Evolutionary conservation across 345 rosid species (phyloP).

Genomic region (Gossypium thurberi): DNA sequence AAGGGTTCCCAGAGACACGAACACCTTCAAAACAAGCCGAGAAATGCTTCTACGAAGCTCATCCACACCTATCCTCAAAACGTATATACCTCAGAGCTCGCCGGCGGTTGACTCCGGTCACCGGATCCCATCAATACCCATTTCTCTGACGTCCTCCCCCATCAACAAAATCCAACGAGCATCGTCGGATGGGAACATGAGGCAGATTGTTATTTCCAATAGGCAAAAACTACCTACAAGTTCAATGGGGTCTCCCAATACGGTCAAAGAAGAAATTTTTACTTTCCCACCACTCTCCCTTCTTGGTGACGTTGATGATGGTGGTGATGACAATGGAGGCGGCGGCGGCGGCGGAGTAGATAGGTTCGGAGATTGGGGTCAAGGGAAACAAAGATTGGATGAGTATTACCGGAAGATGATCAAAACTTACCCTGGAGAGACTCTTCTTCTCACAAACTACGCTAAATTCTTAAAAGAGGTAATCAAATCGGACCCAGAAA

Average conservation of each 20-base stretch:
- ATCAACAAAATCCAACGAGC: constrained; percentile 18
- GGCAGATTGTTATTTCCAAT: constrained; percentile 11
- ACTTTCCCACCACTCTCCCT: not conserved
- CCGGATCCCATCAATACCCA: constrained; percentile 4
- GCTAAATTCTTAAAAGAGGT: constrained; percentile 60
- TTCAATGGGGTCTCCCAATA: not conserved
- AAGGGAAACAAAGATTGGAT: constrained; percentile 33
- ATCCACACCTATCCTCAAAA: constrained; percentile 28
- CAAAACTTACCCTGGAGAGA: constrained; percentile 31
- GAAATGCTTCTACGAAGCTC: constrained; percentile 37
- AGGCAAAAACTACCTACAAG: constrained; percentile 3
- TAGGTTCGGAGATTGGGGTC: constrained; percentile 19
- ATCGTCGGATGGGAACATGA: constrained; percentile 23
- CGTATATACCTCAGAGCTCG: constrained; percentile 11
- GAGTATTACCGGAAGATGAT: constrained; percentile 41
- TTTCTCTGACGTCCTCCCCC: constrained; percentile 21
- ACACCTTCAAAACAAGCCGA: not conserved
- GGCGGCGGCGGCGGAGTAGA: constrained; percentile 15
- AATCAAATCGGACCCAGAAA: not conserved
- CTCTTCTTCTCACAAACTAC: constrained; percentile 48
- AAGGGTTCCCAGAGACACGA: not conserved
- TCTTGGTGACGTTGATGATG: constrained; percentile 3
- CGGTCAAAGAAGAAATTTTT: not conserved
- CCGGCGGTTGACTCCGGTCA: constrained; percentile 4
- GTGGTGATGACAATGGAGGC: not conserved